A percentile compares a stretch with the other conserved stretches of the same genome.
These are phyloP conservation scores for Paecilomyces niveus DNA, from an alignment of 2,329 filamentous ascomycete genomes.

Conservation along the genomic window DNA sequence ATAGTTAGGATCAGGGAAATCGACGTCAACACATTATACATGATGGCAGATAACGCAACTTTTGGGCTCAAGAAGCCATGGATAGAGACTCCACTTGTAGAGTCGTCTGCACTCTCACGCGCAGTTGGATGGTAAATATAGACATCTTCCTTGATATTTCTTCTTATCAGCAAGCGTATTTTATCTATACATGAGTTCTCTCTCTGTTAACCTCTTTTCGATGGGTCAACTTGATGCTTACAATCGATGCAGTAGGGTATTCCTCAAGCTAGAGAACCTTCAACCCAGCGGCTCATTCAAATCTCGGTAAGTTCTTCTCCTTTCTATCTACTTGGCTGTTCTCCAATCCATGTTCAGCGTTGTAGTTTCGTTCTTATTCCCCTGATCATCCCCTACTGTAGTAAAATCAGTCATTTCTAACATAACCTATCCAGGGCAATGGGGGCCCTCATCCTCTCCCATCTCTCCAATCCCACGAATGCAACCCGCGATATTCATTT, in stretches of 20 bases:
- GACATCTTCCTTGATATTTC: not conserved
- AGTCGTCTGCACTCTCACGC: slow-evolving; percentile 59
- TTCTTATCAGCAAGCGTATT: not conserved
- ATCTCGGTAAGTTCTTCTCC: slow-evolving; percentile 43
- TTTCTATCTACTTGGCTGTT: slow-evolving; percentile 10
- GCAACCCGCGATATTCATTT: slow-evolving; percentile 53
- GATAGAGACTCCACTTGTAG: slow-evolving; percentile 64
- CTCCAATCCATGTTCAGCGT: not conserved
- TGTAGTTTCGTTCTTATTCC: not conserved
- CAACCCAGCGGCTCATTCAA: slow-evolving; percentile 86
- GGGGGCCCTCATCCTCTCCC: slow-evolving; percentile 60
- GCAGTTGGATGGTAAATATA: slow-evolving; percentile 62
- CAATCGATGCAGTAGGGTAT: slow-evolving; percentile 53
- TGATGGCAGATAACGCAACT: slow-evolving; percentile 30
- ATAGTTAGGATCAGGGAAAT: not conserved
- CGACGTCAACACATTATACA: slow-evolving; percentile 7
- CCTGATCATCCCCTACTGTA: not conserved
- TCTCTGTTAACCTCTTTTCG: not conserved
- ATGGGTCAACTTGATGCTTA: slow-evolving; percentile 24
- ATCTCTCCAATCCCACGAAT: slow-evolving; percentile 35
- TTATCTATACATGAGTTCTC: not conserved
- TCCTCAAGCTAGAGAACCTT: slow-evolving; percentile 77
- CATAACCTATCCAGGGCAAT: slow-evolving; percentile 44
- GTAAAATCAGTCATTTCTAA: not conserved
- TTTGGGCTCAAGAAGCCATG: slow-evolving; percentile 46